Evolutionary conservation across 176 grass and related monocot species (phyloP).

Genomic region (Carex parvula): DNA sequence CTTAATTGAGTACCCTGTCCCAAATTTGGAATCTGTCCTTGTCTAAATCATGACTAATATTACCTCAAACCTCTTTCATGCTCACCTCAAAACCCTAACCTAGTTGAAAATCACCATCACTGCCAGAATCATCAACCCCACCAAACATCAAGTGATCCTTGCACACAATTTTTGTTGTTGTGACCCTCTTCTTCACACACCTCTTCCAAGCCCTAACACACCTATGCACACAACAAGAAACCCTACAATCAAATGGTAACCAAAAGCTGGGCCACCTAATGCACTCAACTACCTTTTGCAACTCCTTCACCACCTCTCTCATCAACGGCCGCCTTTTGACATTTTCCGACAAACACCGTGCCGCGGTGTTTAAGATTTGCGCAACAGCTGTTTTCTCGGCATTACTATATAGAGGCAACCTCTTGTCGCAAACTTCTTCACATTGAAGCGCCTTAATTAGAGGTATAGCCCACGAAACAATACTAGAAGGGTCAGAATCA

Average conservation of each 20-base stretch:
- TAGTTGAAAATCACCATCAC: constrained; percentile 18
- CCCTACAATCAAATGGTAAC: background rate
- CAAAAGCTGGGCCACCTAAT: constrained; percentile 23
- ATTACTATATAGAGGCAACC: constrained; percentile 30
- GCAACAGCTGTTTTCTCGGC: constrained; percentile 16
- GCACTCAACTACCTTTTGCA: constrained; percentile 44
- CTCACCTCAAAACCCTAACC: background rate
- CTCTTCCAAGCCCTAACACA: constrained; percentile 49
- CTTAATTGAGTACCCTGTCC: background rate
- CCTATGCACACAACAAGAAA: constrained; percentile 29
- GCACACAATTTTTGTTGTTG: constrained; percentile 70
- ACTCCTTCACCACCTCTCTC: constrained; percentile 62
- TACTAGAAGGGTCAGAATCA: constrained; percentile 48
- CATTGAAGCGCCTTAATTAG: constrained; percentile 26
- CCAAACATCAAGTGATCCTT: constrained; percentile 43
- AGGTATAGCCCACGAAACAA: constrained; percentile 67
- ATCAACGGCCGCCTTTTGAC: constrained; percentile 50
- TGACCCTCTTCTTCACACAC: constrained; percentile 39
- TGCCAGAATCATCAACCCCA: constrained; percentile 22
- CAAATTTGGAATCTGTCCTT: constrained; percentile 19
- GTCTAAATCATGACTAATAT: constrained; percentile 14
- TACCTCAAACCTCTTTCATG: background rate
- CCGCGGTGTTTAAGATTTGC: constrained; percentile 46
- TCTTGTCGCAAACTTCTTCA: constrained; percentile 43
- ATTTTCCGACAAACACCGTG: constrained; percentile 55